Percentiles rank a stretch among this genome's conserved stretches.
Evolutionary conservation across 306 rosid species (phyloP).

Genomic region (Chamaecrista fasciculata): DNA sequence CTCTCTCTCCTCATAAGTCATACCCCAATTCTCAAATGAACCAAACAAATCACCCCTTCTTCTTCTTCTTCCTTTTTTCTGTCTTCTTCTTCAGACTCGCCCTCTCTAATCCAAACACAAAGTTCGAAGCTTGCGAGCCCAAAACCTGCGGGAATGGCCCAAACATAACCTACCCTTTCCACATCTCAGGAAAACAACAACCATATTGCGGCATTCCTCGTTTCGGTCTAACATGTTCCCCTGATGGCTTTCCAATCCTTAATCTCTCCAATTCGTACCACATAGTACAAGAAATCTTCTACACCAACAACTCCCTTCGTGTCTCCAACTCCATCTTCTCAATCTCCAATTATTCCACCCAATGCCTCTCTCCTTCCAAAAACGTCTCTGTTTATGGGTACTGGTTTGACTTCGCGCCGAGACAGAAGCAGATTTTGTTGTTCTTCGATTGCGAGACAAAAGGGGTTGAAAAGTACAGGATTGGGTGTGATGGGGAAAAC

Average conservation of each 20-base stretch:
- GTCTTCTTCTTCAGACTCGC: not conserved
- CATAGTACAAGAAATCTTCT: constrained; percentile 28
- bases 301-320: constrained; percentile 11
- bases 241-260: constrained; percentile 24
- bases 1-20: too few species aligned
- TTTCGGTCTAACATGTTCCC: constrained; percentile 26
- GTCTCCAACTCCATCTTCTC: constrained; percentile 27
- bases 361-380: not conserved
- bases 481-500: constrained; percentile 27
- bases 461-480: not conserved
- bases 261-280: not conserved
- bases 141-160: constrained; percentile 28
- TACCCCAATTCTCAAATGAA: too few species aligned
- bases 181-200: not conserved
- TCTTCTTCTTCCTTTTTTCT: not conserved
- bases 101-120: too few species aligned
- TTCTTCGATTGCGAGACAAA: constrained; percentile 14
- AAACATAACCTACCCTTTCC: constrained; percentile 36
- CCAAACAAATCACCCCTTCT: too few species aligned
- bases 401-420: not conserved
- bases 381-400: not conserved
- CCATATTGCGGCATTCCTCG: constrained; percentile 33
- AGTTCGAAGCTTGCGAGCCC: constrained; percentile 27
- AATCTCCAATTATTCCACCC: too few species aligned
- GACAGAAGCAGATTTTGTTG: constrained; percentile 14